A percentile compares a stretch with the other conserved stretches of the same genome.
These are phyloP conservation scores for Phalaenopsis aphrodite DNA, from an alignment of 106 monocot species.

Conservation along the genomic window DNA sequence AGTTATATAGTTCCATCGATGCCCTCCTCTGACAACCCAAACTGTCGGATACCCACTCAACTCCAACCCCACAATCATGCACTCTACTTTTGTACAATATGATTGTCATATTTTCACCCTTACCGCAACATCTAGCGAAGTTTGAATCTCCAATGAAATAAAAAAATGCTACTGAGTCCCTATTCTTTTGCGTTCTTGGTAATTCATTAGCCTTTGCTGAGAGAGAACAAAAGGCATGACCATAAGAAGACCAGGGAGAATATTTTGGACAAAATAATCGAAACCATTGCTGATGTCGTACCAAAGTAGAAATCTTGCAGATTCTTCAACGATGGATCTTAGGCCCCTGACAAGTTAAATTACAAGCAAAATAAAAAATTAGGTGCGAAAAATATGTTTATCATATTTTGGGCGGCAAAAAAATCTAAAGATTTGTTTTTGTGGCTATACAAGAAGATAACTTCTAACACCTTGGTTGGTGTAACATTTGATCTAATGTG, in stretches of 20 bases:
- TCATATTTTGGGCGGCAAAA: constrained; percentile 73
- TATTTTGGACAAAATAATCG: constrained; percentile 53
- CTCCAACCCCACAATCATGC: no score
- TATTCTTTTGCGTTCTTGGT: not conserved
- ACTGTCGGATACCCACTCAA: no score
- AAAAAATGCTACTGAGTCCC: no score
- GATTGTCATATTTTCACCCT: no score
- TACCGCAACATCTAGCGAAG: no score
- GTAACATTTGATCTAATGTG: constrained; percentile 72
- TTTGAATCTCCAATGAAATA: no score
- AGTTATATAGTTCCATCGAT: no score
- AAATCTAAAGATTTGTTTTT: constrained; percentile 72
- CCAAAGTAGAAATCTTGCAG: constrained; percentile 57
- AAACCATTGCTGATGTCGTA: constrained; percentile 43
- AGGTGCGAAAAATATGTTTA: constrained; percentile 68
- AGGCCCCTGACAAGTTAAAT: constrained; percentile 20
- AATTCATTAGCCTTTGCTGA: not conserved
- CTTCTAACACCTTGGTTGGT: constrained; percentile 42
- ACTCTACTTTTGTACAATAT: no score
- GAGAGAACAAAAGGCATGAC: constrained; percentile 41
- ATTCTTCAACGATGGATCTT: constrained; percentile 39
- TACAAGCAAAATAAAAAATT: constrained; percentile 53
- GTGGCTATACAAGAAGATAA: constrained; percentile 89
- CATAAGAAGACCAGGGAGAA: constrained; percentile 43
- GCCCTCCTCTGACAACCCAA: no score